These are phyloP conservation scores for Leccinum subgranulosum DNA, from an alignment of 768 basidiomycete genomes.

Conservation along the genomic window DNA sequence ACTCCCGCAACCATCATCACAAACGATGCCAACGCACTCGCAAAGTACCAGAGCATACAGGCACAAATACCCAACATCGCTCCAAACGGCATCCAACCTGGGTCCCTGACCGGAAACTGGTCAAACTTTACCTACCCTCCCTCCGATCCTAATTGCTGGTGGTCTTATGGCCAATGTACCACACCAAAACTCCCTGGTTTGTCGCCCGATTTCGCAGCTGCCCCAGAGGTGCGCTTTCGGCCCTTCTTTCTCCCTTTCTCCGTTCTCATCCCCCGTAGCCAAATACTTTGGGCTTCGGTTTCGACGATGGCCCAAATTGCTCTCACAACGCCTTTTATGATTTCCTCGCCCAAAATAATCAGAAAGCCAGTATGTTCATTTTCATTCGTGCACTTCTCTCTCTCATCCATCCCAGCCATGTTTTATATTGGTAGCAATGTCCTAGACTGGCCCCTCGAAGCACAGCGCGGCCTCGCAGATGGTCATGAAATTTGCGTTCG, in stretches of 20 bases:
- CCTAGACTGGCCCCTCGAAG: conserved; percentile 53
- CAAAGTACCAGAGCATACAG: conserved; percentile 43
- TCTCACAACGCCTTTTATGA: conserved; percentile 63
- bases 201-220: conserved; percentile 40
- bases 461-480: conserved; percentile 49
- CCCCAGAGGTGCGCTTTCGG: conserved; percentile 43
- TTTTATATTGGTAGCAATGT: conserved; percentile 62
- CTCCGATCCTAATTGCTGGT: conserved; percentile 50
- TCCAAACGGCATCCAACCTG: conserved; percentile 33
- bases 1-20: conserved; percentile 40
- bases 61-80: conserved; percentile 45
- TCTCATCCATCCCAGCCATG: conserved; percentile 40
- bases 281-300: conserved; percentile 53
- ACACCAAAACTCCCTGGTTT: conserved; percentile 46
- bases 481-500: conserved; percentile 62
- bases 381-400: neutral
- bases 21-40: conserved; percentile 40
- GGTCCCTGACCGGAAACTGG: conserved; percentile 29
- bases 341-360: conserved; percentile 47
- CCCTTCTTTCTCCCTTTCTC: too few species aligned
- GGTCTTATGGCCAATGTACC: conserved; percentile 38
- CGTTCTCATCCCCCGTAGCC: conserved; percentile 31
- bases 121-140: conserved; percentile 34
- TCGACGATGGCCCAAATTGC: conserved; percentile 67
- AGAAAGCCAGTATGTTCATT: conserved; percentile 46